These are phyloP conservation scores for Oxyria digyna DNA, from an alignment of 148 eudicot genomes.

Conservation along the genomic window DNA sequence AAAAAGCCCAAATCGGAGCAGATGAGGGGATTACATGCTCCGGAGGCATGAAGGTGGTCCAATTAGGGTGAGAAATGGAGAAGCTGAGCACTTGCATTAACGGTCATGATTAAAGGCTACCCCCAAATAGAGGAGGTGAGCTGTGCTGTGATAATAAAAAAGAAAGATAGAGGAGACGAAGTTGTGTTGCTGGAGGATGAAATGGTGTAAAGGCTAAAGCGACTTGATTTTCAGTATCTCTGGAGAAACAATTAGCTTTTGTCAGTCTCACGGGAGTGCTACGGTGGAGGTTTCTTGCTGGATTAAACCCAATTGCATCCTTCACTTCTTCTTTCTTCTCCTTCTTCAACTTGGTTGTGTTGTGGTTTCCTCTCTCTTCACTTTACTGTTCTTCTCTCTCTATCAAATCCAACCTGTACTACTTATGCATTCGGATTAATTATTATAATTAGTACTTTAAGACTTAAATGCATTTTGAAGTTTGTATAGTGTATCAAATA, in stretches of 20 bases:
- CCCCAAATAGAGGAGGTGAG: conserved; percentile 7
- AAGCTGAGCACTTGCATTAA: conserved; percentile 14
- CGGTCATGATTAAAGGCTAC: conserved; percentile 25
- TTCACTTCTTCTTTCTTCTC: no score
- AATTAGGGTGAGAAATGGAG: conserved; percentile 11
- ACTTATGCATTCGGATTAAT: background rate
- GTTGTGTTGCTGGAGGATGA: background rate
- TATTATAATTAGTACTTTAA: background rate
- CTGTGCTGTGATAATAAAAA: conserved; percentile 14
- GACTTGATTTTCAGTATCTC: conserved; percentile 7
- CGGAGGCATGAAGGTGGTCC: conserved; percentile 15
- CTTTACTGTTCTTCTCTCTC: background rate
- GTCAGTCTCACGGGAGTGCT: conserved; percentile 43
- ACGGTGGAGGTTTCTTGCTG: conserved; percentile 22
- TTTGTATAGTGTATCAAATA: background rate
- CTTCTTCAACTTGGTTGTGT: no score
- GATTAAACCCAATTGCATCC: background rate
- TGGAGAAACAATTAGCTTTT: conserved; percentile 20
- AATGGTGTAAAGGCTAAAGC: conserved; percentile 18
- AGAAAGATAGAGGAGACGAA: conserved; percentile 10
- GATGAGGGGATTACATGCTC: conserved; percentile 28
- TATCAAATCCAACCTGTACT: background rate
- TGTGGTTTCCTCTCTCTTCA: background rate
- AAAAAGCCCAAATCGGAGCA: conserved; percentile 21
- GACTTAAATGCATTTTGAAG: background rate